Evolutionary conservation across 768 basidiomycete genomes (phyloP), one percentile per base, ranked within the genome.

Genomic region (Hebeloma cylindrosporum): DNA sequence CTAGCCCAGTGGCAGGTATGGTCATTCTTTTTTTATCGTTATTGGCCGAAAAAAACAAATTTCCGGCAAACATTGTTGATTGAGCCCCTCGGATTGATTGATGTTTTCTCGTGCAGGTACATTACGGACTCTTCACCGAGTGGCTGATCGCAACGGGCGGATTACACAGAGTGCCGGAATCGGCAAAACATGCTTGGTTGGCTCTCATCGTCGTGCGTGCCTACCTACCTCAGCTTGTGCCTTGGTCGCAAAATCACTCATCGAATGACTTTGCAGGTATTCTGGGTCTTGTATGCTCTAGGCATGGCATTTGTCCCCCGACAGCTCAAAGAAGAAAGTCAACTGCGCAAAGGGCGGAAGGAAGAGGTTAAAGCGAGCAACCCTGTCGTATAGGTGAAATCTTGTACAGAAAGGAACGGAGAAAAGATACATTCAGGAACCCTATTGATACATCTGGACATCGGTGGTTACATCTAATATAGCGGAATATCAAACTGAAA

Each of bases 1-100:
- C 60, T 82, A 17, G 77, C 79, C 2, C 73, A 72, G 22, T 79
- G 71, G 45, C 73, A 79, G 68, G 75, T 75, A 37, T 45, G n/a
- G 54, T 47, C 5, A 21, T 27, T 28, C 25, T 31, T 29, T 18
- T 27, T 33, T n/a, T n/a, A n/a, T n/a, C n/a, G n/a, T n/a, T n/a
- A n/a, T n/a, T n/a, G n/a, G n/a, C n/a, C n/a, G n/a, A n/a, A n/a
- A n/a, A n/a, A n/a, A n/a, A n/a, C n/a, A n/a, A n/a, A n/a, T n/a
- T n/a, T n/a, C n/a, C n/a, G n/a, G n/a, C n/a, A n/a, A n/a, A 23
- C 14, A 35, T 23, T 25, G 30, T 31, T 25, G 14, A 18, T 35
- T 45, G 21, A 30, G 18, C 16, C 20, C 16, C 35, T 44, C 17
- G 22, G 42, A 27, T 43, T 47, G 22, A 16, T 34, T 26, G 14